phyloP scores from a whole-genome alignment of 176 grass and related monocot genomes.

The Calamus simplicifolius region DNA sequence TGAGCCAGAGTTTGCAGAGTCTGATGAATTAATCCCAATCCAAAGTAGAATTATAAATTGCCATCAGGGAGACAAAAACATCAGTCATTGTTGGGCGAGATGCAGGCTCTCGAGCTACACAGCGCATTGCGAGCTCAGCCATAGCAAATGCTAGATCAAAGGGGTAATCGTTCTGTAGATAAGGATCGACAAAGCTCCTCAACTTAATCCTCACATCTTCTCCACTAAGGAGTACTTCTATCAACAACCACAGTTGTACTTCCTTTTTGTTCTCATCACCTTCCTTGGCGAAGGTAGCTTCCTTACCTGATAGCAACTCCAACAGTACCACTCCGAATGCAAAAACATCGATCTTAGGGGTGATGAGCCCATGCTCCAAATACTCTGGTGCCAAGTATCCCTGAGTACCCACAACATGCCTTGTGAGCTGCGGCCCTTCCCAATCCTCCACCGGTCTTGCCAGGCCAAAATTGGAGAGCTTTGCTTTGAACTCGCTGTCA shows the following conservation, averaged over 20 bases:
- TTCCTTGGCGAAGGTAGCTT: constrained; percentile 27
- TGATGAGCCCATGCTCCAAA: constrained; percentile 70
- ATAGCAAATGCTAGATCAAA: constrained; percentile 53
- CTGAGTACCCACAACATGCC: constrained; percentile 71
- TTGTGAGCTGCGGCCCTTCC: constrained; percentile 40
- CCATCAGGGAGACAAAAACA: constrained; percentile 44
- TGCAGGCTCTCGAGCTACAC: constrained; percentile 43
- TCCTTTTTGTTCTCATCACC: constrained; percentile 12
- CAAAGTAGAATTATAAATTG: constrained; percentile 44
- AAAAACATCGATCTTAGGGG: constrained; percentile 68
- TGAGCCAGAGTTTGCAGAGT: constrained; percentile 40
- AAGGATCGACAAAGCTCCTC: constrained; percentile 45
- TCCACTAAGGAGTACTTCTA: constrained; percentile 21
- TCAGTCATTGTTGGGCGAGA: constrained; percentile 36
- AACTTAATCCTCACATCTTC: constrained; percentile 42
- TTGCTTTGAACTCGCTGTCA: constrained; percentile 54
- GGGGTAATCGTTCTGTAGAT: constrained; percentile 48
- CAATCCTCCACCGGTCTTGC: constrained; percentile 35
- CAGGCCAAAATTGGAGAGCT: constrained; percentile 56
- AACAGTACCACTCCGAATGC: constrained; percentile 70
- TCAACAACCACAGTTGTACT: constrained; percentile 38
- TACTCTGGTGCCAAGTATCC: constrained; percentile 77
- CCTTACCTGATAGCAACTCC: constrained; percentile 77
- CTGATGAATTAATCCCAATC: constrained; percentile 52
- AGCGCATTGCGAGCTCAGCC: constrained; percentile 53